phyloP scores from a whole-genome alignment of 108 stramenopile species.

The Conticribra guillardii region DNA sequence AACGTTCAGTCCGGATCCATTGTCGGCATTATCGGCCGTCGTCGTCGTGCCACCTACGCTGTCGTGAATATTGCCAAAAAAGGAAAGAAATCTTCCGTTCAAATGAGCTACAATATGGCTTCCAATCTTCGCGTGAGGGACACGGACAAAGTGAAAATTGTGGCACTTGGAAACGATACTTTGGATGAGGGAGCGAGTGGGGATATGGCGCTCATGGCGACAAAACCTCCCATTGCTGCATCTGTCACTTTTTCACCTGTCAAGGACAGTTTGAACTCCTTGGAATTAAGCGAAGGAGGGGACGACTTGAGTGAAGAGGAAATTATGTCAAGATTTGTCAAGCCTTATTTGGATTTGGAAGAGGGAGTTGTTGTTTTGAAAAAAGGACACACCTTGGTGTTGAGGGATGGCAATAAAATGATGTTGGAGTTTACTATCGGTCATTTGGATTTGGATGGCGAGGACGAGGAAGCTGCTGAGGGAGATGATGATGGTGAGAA shows the following conservation, averaged over 20 bases:
- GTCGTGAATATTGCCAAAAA: slow-evolving; percentile 53
- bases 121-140: slow-evolving; percentile 74
- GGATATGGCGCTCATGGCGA: slow-evolving; percentile 70
- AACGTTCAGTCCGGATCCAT: slow-evolving; percentile 63
- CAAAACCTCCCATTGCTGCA: slow-evolving; percentile 44
- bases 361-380: slow-evolving; percentile 54
- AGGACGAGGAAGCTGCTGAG: slow-evolving; percentile 39
- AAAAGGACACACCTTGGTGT: slow-evolving; percentile 56
- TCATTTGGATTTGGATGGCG: slow-evolving; percentile 66
- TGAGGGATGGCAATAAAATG: slow-evolving; percentile 68
- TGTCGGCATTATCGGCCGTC: slow-evolving; percentile 75
- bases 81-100: slow-evolving; percentile 46
- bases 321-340: slow-evolving; percentile 69
- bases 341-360: slow-evolving; percentile 73
- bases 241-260: slow-evolving; percentile 82
- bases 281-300: slow-evolving; percentile 73
- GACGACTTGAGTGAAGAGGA: slow-evolving; percentile 67
- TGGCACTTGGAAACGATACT: slow-evolving; percentile 42
- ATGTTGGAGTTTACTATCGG: slow-evolving; percentile 75
- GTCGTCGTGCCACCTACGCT: slow-evolving; percentile 79
- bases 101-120: slow-evolving; percentile 66
- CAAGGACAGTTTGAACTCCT: slow-evolving; percentile 63
- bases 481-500: slow-evolving; percentile 17
- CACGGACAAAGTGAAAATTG: slow-evolving; percentile 79
- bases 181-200: slow-evolving; percentile 51